phyloP scores from a whole-genome alignment of 225 moss, liverwort and hornwort genomes.

The Pseudoscleropodium purum region DNA sequence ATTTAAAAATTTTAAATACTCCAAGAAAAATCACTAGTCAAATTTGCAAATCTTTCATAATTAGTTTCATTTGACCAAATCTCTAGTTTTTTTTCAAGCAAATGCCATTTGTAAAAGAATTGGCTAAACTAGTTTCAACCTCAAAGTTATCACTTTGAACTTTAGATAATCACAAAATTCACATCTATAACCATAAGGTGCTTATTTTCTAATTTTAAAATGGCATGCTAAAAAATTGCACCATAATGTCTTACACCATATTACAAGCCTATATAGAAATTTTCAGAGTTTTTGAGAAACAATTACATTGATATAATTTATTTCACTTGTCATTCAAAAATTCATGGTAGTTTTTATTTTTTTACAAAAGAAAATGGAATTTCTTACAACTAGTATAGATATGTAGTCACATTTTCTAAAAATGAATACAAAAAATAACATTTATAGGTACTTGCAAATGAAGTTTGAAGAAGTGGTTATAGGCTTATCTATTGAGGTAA shows the following conservation, averaged over 20 bases:
- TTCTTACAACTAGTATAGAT: not conserved
- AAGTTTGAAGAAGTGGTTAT: not conserved
- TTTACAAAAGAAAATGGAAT: not conserved
- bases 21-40: not conserved
- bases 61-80: not conserved
- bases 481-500: not conserved
- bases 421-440: too few species aligned
- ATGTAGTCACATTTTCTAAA: not conserved
- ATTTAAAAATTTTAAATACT: not conserved
- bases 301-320: not conserved
- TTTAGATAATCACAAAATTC: too few species aligned
- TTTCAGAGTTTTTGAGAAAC: not conserved
- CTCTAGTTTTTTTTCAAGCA: not conserved
- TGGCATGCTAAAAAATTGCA: not conserved
- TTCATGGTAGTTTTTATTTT: too few species aligned
- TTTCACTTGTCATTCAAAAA: not conserved
- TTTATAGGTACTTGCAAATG: not conserved
- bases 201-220: not conserved
- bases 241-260: not conserved
- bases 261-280: not conserved
- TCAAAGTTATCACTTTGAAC: not conserved
- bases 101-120: not conserved
- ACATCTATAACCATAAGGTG: too few species aligned
- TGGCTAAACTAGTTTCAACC: too few species aligned
- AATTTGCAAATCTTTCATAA: not conserved